These are phyloP conservation scores for Apiospora pterosperma DNA, from an alignment of 2,329 filamentous ascomycete genomes.

Conservation along the genomic window DNA sequence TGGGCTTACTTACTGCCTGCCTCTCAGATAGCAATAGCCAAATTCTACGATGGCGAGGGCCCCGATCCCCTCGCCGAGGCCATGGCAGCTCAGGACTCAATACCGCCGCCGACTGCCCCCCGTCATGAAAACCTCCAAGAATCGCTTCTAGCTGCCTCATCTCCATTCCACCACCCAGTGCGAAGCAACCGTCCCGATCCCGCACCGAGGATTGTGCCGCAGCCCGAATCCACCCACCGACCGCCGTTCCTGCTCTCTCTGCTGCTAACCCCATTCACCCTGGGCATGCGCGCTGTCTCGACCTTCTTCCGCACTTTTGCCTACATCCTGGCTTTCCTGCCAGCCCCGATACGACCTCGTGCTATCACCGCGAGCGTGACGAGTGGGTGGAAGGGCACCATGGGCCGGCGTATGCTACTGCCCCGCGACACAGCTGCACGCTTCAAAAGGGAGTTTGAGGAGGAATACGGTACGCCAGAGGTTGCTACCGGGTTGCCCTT, in stretches of 20 bases:
- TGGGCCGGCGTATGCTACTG: slow-evolving; percentile 70
- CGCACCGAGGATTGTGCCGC: slow-evolving; percentile 84
- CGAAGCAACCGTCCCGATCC: slow-evolving; percentile 49
- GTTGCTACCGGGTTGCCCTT: slow-evolving; percentile 63
- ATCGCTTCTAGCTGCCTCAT: slow-evolving; percentile 42
- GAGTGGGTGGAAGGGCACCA: slow-evolving; percentile 55
- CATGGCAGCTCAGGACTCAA: slow-evolving; percentile 56
- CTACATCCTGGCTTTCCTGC: slow-evolving; percentile 78
- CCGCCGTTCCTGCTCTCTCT: slow-evolving; percentile 75
- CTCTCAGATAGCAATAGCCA: slow-evolving; percentile 82
- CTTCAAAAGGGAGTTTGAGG: slow-evolving; percentile 91
- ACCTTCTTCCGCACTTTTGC: slow-evolving; percentile 69
- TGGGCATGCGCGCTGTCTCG: slow-evolving; percentile 71
- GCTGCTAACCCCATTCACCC: slow-evolving; percentile 75
- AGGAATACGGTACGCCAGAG: slow-evolving; percentile 69
- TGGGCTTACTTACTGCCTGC: not conserved
- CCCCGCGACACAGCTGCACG: slow-evolving; percentile 84
- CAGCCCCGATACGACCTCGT: slow-evolving; percentile 55
- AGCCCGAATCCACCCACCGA: slow-evolving; percentile 63
- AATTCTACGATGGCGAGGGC: slow-evolving; percentile 96
- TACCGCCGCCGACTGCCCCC: slow-evolving; percentile 54
- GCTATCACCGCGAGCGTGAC: slow-evolving; percentile 51
- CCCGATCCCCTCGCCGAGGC: slow-evolving; percentile 79
- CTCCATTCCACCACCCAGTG: slow-evolving; percentile 26
- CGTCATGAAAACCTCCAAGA: slow-evolving; percentile 74